Conservation (phyloP, 2,329 filamentous ascomycete genomes). For the Pestalotiopsis sp. region DNA sequence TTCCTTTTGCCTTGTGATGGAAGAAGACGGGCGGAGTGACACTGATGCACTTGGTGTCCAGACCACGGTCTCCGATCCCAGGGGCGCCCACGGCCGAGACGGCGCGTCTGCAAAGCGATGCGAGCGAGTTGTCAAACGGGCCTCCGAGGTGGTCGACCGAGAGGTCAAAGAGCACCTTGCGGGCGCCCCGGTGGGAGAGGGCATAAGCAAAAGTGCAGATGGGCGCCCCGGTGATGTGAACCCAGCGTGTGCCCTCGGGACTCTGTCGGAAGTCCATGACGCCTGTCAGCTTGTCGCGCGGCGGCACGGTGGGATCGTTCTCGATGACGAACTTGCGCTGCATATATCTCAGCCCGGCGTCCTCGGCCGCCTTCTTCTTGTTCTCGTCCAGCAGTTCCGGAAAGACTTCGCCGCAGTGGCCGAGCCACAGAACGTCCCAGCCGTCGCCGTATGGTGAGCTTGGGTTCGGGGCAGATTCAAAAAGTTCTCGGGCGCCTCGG, state of each 20-base stretch:
- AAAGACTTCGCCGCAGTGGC: constrained; percentile 33
- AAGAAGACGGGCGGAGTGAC: constrained; percentile 36
- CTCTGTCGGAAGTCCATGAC: constrained; percentile 28
- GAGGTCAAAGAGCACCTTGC: constrained; percentile 30
- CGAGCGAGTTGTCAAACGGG: constrained; percentile 35
- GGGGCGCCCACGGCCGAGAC: constrained; percentile 18
- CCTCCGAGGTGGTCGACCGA: constrained; percentile 31
- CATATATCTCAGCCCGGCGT: constrained; percentile 24
- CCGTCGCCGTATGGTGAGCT: constrained; percentile 27
- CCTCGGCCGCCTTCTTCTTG: constrained; percentile 23
- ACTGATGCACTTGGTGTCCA: constrained; percentile 34
- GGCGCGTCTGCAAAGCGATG: constrained; percentile 31
- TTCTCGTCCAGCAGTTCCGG: constrained; percentile 28
- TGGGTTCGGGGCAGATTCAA: constrained; percentile 22
- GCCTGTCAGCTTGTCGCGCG: constrained; percentile 26
- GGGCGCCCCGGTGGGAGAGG: constrained; percentile 27
- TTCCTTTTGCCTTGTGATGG: constrained; percentile 32
- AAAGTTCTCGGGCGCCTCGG: constrained; percentile 32
- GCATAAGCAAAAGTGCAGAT: constrained; percentile 35
- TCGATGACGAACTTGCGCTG: constrained; percentile 27
- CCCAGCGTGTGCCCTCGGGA: constrained; percentile 27
- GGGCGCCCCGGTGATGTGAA: constrained; percentile 27
- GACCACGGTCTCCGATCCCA: constrained; percentile 23
- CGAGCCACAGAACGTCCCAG: constrained; percentile 31
- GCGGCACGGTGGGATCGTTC: constrained; percentile 29